A percentile compares a stretch with the other conserved stretches of the same genome.
These are phyloP conservation scores for Dictyostelium citrinum DNA, from an alignment of 78 protist species.

Conservation along the genomic window DNA sequence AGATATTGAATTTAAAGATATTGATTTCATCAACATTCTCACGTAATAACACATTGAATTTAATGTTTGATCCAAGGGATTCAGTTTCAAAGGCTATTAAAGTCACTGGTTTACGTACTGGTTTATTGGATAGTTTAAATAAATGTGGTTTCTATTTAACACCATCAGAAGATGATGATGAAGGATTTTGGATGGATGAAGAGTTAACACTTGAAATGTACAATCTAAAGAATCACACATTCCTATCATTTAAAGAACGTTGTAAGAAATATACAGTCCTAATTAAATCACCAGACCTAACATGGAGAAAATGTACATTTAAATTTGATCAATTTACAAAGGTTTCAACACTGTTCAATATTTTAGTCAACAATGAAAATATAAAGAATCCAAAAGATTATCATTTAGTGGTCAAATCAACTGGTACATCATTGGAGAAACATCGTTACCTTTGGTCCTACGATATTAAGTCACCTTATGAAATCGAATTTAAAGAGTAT, in stretches of 20 bases:
- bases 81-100: constrained; percentile 53
- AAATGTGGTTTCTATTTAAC: constrained; percentile 72
- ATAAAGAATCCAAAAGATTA: constrained; percentile 44
- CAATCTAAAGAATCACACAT: constrained; percentile 22
- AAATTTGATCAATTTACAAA: constrained; percentile 69
- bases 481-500: constrained; percentile 49
- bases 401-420: neutral
- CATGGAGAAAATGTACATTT: constrained; percentile 36
- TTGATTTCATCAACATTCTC: neutral
- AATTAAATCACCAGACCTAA: neutral
- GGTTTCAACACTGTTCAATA: constrained; percentile 45
- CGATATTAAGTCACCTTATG: constrained; percentile 35
- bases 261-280: constrained; percentile 35
- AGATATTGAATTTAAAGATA: constrained; percentile 14
- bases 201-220: constrained; percentile 18
- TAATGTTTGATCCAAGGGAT: constrained; percentile 37
- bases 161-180: constrained; percentile 68
- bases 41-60: neutral
- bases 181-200: constrained; percentile 79
- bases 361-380: constrained; percentile 7
- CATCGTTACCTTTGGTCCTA: constrained; percentile 66
- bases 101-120: constrained; percentile 51
- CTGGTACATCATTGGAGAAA: neutral
- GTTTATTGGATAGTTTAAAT: constrained; percentile 47
- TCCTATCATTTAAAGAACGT: constrained; percentile 62